A percentile compares a stretch with the other conserved stretches of the same genome.
phyloP scores from a whole-genome alignment of 2,329 filamentous ascomycete genomes.

The Penicillium aurantiogriseum region DNA sequence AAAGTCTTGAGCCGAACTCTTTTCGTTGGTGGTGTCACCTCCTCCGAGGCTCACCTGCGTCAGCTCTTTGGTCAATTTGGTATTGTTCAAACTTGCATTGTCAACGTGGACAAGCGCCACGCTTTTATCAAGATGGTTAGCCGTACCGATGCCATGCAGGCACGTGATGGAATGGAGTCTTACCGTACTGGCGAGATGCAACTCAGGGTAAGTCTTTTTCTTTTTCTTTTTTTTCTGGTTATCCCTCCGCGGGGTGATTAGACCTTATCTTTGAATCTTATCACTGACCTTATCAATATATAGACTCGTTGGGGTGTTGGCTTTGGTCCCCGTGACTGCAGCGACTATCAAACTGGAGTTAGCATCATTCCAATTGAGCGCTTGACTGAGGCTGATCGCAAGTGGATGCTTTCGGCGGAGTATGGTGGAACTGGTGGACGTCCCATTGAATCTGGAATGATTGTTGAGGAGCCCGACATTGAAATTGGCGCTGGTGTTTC shows the following conservation, averaged over 20 bases:
- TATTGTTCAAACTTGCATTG: constrained; percentile 92
- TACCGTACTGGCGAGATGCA: constrained; percentile 70
- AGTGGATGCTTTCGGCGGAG: constrained; percentile 94
- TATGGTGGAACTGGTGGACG: constrained; percentile 88
- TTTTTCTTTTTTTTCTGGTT: not conserved
- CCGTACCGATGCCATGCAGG: constrained; percentile 76
- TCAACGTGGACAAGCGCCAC: constrained; percentile 96
- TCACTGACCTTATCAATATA: not conserved
- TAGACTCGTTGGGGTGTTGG: constrained; percentile 96
- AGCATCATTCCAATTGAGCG: constrained; percentile 90
- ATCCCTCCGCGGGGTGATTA: not conserved
- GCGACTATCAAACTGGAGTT: constrained; percentile 87
- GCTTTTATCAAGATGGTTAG: constrained; percentile 99
- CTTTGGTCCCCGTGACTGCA: constrained; percentile 94
- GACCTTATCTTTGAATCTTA: not conserved
- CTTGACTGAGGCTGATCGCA: constrained; percentile 91
- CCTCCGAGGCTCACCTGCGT: constrained; percentile 77
- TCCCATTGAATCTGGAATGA: constrained; percentile 75
- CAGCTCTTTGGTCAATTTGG: constrained; percentile 78
- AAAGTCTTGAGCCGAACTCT: constrained; percentile 92
- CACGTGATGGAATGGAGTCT: constrained; percentile 85
- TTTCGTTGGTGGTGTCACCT: constrained; percentile 93
- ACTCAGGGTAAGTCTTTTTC: constrained; percentile 59
- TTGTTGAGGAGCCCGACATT: constrained; percentile 96
- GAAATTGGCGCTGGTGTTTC: constrained; percentile 97